These are phyloP conservation scores for Aurinia saxatilis DNA, from an alignment of 345 rosid species.

Conservation along the genomic window DNA sequence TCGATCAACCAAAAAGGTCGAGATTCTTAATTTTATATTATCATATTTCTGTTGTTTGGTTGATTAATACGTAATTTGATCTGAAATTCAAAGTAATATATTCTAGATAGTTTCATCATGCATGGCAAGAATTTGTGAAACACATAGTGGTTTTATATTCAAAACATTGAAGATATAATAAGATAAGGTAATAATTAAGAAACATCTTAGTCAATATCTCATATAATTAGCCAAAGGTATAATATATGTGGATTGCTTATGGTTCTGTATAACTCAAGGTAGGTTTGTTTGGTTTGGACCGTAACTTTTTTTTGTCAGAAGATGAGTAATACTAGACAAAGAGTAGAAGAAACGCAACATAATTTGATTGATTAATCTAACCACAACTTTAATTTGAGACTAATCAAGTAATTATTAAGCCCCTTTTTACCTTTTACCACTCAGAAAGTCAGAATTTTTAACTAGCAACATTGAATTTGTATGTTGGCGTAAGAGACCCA, in stretches of 20 bases:
- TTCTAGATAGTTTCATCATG: background rate
- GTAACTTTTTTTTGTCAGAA: background rate
- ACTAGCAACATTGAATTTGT: slow-evolving; percentile 4
- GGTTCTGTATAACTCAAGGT: slow-evolving; percentile 7
- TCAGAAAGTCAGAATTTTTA: too few relatives aligned
- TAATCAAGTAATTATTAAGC: background rate
- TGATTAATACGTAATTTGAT: background rate
- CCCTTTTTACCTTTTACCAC: background rate
- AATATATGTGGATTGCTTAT: slow-evolving; percentile 19
- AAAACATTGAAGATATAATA: background rate
- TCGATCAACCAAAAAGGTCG: slow-evolving; percentile 26
- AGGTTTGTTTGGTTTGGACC: slow-evolving; percentile 25
- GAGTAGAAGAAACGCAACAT: slow-evolving; percentile 20
- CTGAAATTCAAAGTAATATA: slow-evolving; percentile 12
- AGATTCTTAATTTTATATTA: slow-evolving; percentile 1
- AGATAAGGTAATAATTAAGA: background rate
- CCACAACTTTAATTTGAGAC: background rate
- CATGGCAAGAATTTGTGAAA: slow-evolving; percentile 14
- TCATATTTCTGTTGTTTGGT: background rate
- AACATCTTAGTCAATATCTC: slow-evolving; percentile 14
- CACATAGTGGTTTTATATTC: background rate
- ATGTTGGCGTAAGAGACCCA: background rate
- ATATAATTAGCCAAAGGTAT: slow-evolving; percentile 8
- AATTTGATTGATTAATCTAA: slow-evolving; percentile 9
- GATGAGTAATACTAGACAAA: background rate